Evolutionary conservation across 2,329 filamentous ascomycete species (phyloP).

Genomic region (Boeremia exigua): DNA sequence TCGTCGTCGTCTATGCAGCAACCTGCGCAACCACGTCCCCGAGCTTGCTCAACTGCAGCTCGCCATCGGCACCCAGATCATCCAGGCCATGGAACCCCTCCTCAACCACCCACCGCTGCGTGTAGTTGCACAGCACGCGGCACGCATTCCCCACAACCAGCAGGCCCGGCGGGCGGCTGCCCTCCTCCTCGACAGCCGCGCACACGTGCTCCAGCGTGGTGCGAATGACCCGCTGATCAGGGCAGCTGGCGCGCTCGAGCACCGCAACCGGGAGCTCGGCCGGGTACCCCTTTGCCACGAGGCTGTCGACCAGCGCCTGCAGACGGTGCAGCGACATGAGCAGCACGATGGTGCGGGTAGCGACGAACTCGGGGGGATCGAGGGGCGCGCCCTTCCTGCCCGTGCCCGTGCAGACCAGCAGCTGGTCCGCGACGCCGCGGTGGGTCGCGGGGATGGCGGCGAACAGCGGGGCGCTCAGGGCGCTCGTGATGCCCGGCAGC

Average conservation of each 20-base stretch:
- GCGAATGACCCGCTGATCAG: constrained; percentile 90
- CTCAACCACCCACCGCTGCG: constrained; percentile 80
- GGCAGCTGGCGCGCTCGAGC: constrained; percentile 90
- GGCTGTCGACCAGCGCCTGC: constrained; percentile 71
- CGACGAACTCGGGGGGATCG: constrained; percentile 78
- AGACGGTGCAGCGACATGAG: constrained; percentile 94
- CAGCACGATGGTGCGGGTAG: constrained; percentile 84
- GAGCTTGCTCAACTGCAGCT: constrained; percentile 30
- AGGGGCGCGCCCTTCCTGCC: constrained; percentile 87
- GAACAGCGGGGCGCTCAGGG: constrained; percentile 85
- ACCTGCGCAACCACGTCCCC: constrained; percentile 16
- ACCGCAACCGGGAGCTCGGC: constrained; percentile 85
- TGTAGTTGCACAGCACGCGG: constrained; percentile 70
- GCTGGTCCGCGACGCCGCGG: constrained; percentile 86
- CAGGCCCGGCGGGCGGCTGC: constrained; percentile 85
- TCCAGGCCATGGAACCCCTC: constrained; percentile 84
- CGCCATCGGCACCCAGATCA: constrained; percentile 29
- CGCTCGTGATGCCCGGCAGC: constrained; percentile 88
- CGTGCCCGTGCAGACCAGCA: constrained; percentile 95
- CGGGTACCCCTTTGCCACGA: constrained; percentile 69
- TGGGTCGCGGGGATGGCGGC: constrained; percentile 88
- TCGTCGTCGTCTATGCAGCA: neutral
- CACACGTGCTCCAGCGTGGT: constrained; percentile 82
- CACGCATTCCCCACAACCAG: constrained; percentile 86
- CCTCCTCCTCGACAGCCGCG: constrained; percentile 84